Evolutionary conservation across 805 yeast species (phyloP), one percentile per base, ranked within the genome.

Genomic region (Candida loeiensis): DNA sequence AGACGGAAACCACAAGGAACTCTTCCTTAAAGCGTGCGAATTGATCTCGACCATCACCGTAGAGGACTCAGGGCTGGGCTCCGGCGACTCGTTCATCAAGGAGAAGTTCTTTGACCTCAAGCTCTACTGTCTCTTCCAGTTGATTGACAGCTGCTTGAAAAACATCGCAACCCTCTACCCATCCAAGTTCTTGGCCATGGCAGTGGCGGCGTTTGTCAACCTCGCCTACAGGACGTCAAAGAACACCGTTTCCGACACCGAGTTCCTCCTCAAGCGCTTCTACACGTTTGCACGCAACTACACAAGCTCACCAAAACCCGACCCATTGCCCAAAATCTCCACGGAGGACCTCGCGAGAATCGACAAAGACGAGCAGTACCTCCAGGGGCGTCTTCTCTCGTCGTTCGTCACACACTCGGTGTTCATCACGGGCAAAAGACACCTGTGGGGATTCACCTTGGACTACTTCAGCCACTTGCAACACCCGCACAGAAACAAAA

Each of bases 1-100:
- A 32, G 56, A 74, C 39, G 96, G 95, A 11, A 85, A 85, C 53
- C 83, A 93, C 6, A 87, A 86, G 50, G 96, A 89, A 59, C 59
- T 88, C 39, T 75, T 89, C 26, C 60, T 90, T 38, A 79, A 82
- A 44, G 65, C 79, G 9, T 80, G 85, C 55, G 96, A 88, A 55
- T 55, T 84, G 20, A 55, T 90, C 14, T 49, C 67, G 11, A 44
- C 56, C 1, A 47, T 82, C 22, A 50, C 61, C 4, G 46, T 48
- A 17, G 50, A 46, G 11, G 27, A 37, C 26, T 18, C 26, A 19
- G 21, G 34, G 4, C 9, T 12, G 5, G 21, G 13, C 2, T 24
- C 17, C 4, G 28, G 18, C 13, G 36, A 34, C 4, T 45, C 30
- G 11, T 14, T 40, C 5, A 37, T 35, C 13, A 43, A 26, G 43